Evolutionary conservation across 805 yeast genomes (phyloP).

Genomic region (Metschnikowia matae): DNA sequence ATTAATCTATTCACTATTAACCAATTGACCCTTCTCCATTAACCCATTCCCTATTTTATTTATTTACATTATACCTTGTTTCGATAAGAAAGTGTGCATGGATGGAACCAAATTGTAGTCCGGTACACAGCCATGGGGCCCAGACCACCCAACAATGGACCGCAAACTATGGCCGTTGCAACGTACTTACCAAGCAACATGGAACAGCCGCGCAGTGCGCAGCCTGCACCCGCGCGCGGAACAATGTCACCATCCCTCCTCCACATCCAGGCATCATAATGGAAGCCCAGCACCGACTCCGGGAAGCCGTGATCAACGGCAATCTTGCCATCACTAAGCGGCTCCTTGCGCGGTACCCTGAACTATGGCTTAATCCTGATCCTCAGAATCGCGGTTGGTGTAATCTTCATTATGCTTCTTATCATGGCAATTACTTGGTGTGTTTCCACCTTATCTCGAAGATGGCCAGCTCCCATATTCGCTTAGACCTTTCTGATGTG

Average conservation of each 20-base stretch:
- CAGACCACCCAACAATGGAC: no score
- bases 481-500: slow-evolving; percentile 8
- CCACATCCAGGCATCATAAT: not conserved
- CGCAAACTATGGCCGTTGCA: no score
- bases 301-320: slow-evolving; percentile 62
- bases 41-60: no score
- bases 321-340: slow-evolving; percentile 61
- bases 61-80: no score
- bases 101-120: no score
- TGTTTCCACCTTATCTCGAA: slow-evolving; percentile 54
- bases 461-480: slow-evolving; percentile 28
- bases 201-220: not conserved
- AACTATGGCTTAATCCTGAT: slow-evolving; percentile 63
- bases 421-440: slow-evolving; percentile 63
- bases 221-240: not conserved
- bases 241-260: not conserved
- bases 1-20: no score
- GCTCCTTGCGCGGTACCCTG: slow-evolving; percentile 64
- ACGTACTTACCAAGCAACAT: no score
- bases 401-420: slow-evolving; percentile 77
- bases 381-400: slow-evolving; percentile 72
- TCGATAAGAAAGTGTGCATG: no score
- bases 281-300: slow-evolving; percentile 41
- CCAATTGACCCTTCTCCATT: no score
- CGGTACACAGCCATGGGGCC: no score